Evolutionary conservation across 2,329 filamentous ascomycete species (phyloP).

Genomic region (Epichloe elymi): DNA sequence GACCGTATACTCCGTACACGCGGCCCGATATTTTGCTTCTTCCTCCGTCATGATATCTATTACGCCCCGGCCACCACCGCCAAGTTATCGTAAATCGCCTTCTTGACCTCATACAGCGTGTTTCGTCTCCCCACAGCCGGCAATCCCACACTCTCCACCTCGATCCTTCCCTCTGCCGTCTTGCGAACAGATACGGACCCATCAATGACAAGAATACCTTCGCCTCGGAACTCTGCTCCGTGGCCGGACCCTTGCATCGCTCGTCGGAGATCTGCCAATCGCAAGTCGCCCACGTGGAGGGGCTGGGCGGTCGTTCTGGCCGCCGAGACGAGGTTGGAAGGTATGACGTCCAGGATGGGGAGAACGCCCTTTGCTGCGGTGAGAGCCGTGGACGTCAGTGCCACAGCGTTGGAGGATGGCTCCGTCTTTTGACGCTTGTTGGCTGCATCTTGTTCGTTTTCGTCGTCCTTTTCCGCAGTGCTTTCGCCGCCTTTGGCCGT

Average conservation of each 20-base stretch:
- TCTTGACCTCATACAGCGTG: conserved; percentile 78
- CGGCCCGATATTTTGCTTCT: too few species aligned
- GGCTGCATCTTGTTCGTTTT: conserved; percentile 30
- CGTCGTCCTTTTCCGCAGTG: conserved; percentile 20
- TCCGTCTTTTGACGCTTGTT: conserved; percentile 39
- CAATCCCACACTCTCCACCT: conserved; percentile 63
- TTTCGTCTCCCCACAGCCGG: conserved; percentile 29
- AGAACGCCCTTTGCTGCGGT: conserved; percentile 15
- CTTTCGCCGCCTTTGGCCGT: conserved; percentile 33
- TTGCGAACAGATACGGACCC: conserved; percentile 81
- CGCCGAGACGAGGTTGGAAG: conserved; percentile 51
- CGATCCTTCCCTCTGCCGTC: conserved; percentile 72
- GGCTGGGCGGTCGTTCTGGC: conserved; percentile 70
- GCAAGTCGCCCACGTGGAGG: conserved; percentile 85
- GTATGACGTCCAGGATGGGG: conserved; percentile 41
- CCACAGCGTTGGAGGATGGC: conserved; percentile 12
- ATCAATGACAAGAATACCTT: conserved; percentile 84
- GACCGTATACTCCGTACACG: too few species aligned
- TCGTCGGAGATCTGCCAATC: conserved; percentile 75
- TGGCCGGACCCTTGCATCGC: conserved; percentile 74
- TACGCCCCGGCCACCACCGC: conserved; percentile 73
- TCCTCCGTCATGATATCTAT: too few species aligned
- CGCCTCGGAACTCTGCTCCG: conserved; percentile 81
- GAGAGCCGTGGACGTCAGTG: conserved; percentile 8
- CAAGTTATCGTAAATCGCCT: conserved; percentile 84